Base-by-base conservation (phyloP, 1,139 yeast genomes). In the Geotrichum histeridarum region DNA sequence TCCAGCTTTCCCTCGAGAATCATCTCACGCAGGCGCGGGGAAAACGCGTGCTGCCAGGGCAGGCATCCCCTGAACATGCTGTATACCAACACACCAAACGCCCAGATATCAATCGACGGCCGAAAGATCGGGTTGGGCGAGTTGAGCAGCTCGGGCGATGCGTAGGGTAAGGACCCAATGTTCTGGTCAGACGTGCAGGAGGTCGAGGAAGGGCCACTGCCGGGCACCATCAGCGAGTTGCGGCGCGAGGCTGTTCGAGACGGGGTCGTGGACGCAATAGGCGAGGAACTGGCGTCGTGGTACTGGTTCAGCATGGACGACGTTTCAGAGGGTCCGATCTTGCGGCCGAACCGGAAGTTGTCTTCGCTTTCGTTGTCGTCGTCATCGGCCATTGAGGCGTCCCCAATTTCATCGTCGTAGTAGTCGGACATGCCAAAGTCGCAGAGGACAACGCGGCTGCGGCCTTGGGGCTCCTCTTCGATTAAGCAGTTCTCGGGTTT, bases 151-250 rank as follows among this genome's bases (percentile, higher is more conserved):
- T 91, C 96, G 0, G 98, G 98, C 0, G 96, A 80, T 0, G 96
- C 96, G 67, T 89, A 91, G 0, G 97, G 97, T 41, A 91, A 74
- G 1, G 96, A 89, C 0, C 98, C 98, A 55, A 89, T 86, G 64
- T 72, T 61, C 31, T 64, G 57, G 38, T 50, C 36, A 15, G 54
- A 48, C 37, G 48, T 33, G 42, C 36, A 14, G 37, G 45, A 9
- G 49, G 50, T n/a, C 30, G 48, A 27, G 35, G 15, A 58, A 32
- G 64, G 54, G 33, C 58, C 9, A 41, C 53, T 15, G 50, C 42
- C 36, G 32, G 41, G 9, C 32, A 30, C 49, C 49, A 31, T 54
- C 54, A 38, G 41, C 8, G 50, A 38, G 17, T 15, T 17, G 11
- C 31, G 52, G 42, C 51, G 50, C 45, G 55, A n/a, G 31, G 51